A percentile compares a stretch with the other conserved stretches of the same genome.
Evolutionary conservation across 2,329 filamentous ascomycete genomes (phyloP).

Genomic region (Pseudocercospora crystallina): DNA sequence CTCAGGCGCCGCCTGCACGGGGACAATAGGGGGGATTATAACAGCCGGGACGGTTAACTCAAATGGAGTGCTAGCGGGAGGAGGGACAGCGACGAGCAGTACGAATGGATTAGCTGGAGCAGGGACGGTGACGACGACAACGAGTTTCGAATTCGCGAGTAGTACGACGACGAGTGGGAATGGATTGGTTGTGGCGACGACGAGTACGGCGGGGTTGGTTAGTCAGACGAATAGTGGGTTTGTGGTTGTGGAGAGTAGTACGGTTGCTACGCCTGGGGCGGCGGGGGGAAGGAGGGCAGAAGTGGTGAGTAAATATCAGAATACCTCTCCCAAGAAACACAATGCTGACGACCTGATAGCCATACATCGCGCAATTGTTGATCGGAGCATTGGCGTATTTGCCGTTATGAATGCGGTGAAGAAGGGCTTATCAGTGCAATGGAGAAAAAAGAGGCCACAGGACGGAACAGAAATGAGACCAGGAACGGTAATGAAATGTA

Average conservation of each 20-base stretch:
- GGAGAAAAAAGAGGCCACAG: too few species aligned
- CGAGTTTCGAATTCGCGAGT: constrained; percentile 22
- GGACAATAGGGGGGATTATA: constrained; percentile 45
- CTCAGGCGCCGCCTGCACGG: constrained; percentile 57
- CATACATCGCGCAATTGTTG: too few species aligned
- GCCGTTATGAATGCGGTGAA: too few species aligned
- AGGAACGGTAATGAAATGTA: too few species aligned
- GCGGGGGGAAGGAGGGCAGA: constrained; percentile 27
- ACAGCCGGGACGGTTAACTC: constrained; percentile 35
- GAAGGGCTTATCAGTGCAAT: too few species aligned
- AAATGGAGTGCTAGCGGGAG: constrained; percentile 28
- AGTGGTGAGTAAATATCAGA: constrained; percentile 29
- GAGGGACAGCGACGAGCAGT: constrained; percentile 21
- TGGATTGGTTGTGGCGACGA: constrained; percentile 27
- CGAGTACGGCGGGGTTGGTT: constrained; percentile 14
- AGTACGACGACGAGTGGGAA: constrained; percentile 19
- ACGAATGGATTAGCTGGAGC: constrained; percentile 8
- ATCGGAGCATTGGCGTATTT: too few species aligned
- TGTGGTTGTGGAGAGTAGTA: constrained; percentile 32
- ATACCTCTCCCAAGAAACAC: too few species aligned
- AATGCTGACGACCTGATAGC: too few species aligned
- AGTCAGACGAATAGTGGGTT: constrained; percentile 26
- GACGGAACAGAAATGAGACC: too few species aligned
- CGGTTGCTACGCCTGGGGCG: constrained; percentile 34
- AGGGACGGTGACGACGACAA: constrained; percentile 25